These are phyloP conservation scores for Notholithocarpus densiflorus DNA, from an alignment of 306 rosid genomes.

Conservation along the genomic window DNA sequence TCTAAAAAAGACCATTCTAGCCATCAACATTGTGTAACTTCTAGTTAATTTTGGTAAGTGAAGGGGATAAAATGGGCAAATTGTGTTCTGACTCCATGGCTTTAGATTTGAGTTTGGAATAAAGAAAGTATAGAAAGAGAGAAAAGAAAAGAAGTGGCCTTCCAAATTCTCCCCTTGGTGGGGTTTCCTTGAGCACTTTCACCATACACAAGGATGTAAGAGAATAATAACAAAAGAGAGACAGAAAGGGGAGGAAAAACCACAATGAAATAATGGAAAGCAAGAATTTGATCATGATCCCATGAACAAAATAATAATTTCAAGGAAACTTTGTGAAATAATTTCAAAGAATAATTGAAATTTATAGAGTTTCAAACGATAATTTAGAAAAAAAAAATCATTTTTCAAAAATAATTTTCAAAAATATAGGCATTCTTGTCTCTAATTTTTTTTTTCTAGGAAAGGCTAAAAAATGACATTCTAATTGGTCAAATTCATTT, in stretches of 20 bases:
- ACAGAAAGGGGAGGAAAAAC: slow-evolving; percentile 33
- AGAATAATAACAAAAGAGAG: slow-evolving; percentile 38
- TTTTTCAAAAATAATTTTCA: too few species aligned
- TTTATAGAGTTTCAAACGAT: too few species aligned
- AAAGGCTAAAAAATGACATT: background rate
- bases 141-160: slow-evolving; percentile 32
- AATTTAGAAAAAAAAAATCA: too few species aligned
- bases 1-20: slow-evolving; percentile 30
- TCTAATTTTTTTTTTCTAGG: too few species aligned
- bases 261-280: slow-evolving; percentile 39
- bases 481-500: background rate
- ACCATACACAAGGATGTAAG: slow-evolving; percentile 45
- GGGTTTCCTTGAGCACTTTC: slow-evolving; percentile 65
- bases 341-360: background rate
- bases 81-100: slow-evolving; percentile 30
- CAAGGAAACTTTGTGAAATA: slow-evolving; percentile 32
- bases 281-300: slow-evolving; percentile 44
- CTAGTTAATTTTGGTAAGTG: background rate
- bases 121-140: slow-evolving; percentile 46
- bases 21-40: slow-evolving; percentile 24
- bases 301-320: slow-evolving; percentile 37
- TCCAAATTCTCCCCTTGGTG: slow-evolving; percentile 58
- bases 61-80: slow-evolving; percentile 42
- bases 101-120: slow-evolving; percentile 85
- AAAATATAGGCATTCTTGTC: too few species aligned